Evolutionary conservation across 1,284 basidiomycete species (phyloP).

Genomic region (Cryptococcus sp.): DNA sequence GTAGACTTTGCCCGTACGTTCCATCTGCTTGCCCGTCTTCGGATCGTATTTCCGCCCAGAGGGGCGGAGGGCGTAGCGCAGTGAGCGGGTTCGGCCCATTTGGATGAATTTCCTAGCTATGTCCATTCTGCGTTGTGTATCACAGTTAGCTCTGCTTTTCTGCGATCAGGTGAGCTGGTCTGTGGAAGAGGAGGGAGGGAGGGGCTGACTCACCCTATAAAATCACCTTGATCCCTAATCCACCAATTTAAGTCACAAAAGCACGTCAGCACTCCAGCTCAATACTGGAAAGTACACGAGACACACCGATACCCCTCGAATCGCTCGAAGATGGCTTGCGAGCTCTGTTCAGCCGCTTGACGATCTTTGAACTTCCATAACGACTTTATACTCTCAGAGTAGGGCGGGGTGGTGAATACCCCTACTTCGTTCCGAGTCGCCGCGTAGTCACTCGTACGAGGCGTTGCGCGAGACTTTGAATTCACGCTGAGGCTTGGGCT

Average conservation of each 20-base stretch:
- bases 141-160: background rate
- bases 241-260: background rate
- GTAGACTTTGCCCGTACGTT: constrained; percentile 28
- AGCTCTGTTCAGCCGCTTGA: constrained; percentile 21
- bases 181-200: background rate
- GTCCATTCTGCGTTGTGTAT: constrained; percentile 30
- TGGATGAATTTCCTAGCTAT: constrained; percentile 38
- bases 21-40: constrained; percentile 17
- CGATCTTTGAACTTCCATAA: constrained; percentile 37
- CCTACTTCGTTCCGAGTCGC: constrained; percentile 23
- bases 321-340: constrained; percentile 17
- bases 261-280: background rate
- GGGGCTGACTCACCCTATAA: constrained; percentile 28
- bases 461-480: background rate
- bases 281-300: background rate
- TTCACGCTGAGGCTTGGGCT: no score
- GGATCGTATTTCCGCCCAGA: constrained; percentile 33
- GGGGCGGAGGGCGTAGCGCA: constrained; percentile 35
- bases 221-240: constrained; percentile 25
- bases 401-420: constrained; percentile 38
- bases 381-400: constrained; percentile 31
- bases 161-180: no score
- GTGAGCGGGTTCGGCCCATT: constrained; percentile 37
- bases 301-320: constrained; percentile 31
- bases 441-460: constrained; percentile 7